Evolutionary conservation across 192 early-diverging fungal genomes (phyloP).

Genomic region (Entomortierella parvispora): DNA sequence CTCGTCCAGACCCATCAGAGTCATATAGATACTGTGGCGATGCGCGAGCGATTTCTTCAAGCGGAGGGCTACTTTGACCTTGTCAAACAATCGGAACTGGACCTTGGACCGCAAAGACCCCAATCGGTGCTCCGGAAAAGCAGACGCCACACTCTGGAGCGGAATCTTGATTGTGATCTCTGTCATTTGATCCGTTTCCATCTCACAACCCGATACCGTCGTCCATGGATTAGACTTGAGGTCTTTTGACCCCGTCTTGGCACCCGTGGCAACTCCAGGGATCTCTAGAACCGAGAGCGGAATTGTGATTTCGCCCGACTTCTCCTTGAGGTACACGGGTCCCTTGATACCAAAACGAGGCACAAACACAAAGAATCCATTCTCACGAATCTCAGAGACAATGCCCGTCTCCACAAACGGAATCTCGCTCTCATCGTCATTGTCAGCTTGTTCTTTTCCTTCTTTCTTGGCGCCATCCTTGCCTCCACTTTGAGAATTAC

Average conservation of each 20-base stretch:
- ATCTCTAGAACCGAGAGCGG: constrained; percentile 70
- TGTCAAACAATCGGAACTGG: constrained; percentile 69
- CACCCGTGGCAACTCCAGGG: no score
- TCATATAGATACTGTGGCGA: constrained; percentile 73
- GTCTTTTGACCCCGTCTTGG: constrained; percentile 26
- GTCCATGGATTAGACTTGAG: constrained; percentile 1
- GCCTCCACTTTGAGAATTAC: not conserved
- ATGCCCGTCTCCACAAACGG: constrained; percentile 70
- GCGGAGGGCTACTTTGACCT: constrained; percentile 66
- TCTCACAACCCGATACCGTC: constrained; percentile 24
- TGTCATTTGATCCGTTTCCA: constrained; percentile 60
- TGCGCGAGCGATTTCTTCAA: constrained; percentile 69
- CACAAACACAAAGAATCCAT: constrained; percentile 71
- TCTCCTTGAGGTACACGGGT: constrained; percentile 74
- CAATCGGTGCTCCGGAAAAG: constrained; percentile 18
- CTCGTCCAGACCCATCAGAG: constrained; percentile 61
- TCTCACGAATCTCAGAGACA: constrained; percentile 76
- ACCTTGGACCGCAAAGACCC: constrained; percentile 51
- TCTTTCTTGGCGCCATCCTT: not conserved
- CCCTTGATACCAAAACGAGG: constrained; percentile 76
- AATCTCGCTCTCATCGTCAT: constrained; percentile 9
- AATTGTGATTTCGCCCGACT: constrained; percentile 59
- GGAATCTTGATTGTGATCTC: constrained; percentile 55
- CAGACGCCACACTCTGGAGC: constrained; percentile 28
- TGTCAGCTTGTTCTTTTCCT: no score